Percentiles rank a stretch among this genome's conserved stretches.
Evolutionary conservation across 2,329 filamentous ascomycete genomes (phyloP).

Genomic region (Arachnomyces sp.): DNA sequence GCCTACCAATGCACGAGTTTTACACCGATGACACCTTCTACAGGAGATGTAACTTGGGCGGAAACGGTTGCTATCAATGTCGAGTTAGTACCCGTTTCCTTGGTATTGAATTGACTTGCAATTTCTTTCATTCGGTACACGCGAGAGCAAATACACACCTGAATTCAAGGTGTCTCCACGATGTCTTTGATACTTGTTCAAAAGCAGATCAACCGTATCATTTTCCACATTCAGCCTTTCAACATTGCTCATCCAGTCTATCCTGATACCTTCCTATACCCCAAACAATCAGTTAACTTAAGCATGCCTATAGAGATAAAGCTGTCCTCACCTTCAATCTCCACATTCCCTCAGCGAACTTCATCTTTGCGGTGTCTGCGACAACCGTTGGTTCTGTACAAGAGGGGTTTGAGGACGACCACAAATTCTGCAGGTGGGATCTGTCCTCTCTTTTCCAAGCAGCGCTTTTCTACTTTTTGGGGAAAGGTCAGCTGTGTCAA

Average conservation of each 20-base stretch:
- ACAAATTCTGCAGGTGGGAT: no score
- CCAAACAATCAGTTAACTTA: neutral
- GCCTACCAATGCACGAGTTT: conserved; percentile 31
- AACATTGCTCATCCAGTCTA: conserved; percentile 37
- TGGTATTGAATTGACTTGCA: no score
- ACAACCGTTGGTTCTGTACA: no score
- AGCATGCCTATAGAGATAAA: neutral
- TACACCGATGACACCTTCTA: conserved; percentile 32
- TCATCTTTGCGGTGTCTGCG: conserved; percentile 22
- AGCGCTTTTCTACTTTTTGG: no score
- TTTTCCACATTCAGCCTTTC: conserved; percentile 25
- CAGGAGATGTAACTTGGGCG: conserved; percentile 26
- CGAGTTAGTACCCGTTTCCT: neutral
- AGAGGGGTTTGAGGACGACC: no score
- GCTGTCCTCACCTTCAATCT: conserved; percentile 19
- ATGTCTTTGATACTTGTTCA: conserved; percentile 30
- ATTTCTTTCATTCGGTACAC: no score
- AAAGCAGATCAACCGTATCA: conserved; percentile 25
- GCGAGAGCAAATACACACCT: conserved; percentile 17
- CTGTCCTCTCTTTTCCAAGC: no score
- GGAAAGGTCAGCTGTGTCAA: no score
- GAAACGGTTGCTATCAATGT: conserved; percentile 25
- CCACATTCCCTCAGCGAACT: conserved; percentile 37
- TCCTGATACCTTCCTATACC: conserved; percentile 26
- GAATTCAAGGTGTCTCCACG: conserved; percentile 35